phyloP scores from a whole-genome alignment of 257 asterid genomes.

The Ligustrum vulgare region DNA sequence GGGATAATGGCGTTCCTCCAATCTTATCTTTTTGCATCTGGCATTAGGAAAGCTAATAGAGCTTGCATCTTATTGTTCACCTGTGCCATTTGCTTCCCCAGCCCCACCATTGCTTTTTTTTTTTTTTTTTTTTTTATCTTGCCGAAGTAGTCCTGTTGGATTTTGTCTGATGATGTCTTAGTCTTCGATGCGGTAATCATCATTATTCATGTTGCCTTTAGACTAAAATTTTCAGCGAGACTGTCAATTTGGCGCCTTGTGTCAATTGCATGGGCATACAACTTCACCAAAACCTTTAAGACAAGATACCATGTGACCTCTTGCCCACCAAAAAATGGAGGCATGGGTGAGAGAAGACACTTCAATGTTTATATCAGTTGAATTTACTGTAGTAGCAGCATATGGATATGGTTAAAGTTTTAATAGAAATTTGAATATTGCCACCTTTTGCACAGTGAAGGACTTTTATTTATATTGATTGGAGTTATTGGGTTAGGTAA shows the following conservation, averaged over 20 bases:
- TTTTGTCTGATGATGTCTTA: neutral
- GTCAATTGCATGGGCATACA: neutral
- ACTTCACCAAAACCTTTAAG: neutral
- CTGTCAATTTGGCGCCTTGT: neutral
- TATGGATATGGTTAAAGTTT: neutral
- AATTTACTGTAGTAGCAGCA: neutral
- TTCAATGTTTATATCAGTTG: neutral
- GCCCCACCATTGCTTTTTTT: neutral
- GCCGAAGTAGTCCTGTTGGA: neutral
- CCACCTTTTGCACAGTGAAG: neutral
- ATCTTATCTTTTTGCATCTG: neutral
- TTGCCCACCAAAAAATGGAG: neutral
- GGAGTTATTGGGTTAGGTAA: neutral
- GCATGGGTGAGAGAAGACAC: neutral
- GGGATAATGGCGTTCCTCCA: neutral
- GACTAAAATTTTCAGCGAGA: neutral
- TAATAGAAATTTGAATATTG: neutral
- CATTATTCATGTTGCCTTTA: neutral
- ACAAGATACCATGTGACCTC: neutral
- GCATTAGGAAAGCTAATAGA: neutral
- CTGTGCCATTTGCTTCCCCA: neutral
- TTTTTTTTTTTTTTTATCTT: neutral
- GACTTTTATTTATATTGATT: neutral
- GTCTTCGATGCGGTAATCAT: neutral
- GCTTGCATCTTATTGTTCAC: neutral